A percentile compares a stretch with the other conserved stretches of the same genome.
phyloP scores from a whole-genome alignment of 1,284 basidiomycete genomes.

The Cutaneotrichosporon mucoides region DNA sequence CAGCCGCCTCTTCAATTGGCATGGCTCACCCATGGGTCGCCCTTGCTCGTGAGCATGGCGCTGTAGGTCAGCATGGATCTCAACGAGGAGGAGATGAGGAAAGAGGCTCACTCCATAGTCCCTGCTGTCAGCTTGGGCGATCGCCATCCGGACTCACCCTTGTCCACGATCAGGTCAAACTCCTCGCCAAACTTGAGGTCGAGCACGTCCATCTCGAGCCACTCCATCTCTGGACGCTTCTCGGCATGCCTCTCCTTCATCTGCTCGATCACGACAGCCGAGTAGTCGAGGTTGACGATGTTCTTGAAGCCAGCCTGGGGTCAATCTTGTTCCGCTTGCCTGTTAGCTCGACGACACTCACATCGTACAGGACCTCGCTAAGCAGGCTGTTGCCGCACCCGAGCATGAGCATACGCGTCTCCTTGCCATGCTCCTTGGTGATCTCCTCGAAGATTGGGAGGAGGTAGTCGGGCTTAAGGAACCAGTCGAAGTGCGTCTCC shows the following conservation, averaged over 20 bases:
- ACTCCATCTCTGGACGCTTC: slow-evolving; percentile 67
- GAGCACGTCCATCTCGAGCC: slow-evolving; percentile 86
- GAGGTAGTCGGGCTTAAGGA: slow-evolving; percentile 45
- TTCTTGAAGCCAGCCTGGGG: slow-evolving; percentile 66
- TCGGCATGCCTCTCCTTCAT: slow-evolving; percentile 63
- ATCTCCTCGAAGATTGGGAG: slow-evolving; percentile 42
- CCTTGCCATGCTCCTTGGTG: slow-evolving; percentile 50
- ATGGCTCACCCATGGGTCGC: slow-evolving; percentile 76
- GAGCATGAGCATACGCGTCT: slow-evolving; percentile 71
- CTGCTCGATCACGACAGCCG: slow-evolving; percentile 69
- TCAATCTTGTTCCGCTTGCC: not conserved
- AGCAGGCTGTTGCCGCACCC: slow-evolving; percentile 86
- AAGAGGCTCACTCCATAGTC: slow-evolving; percentile 69
- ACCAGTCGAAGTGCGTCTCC: slow-evolving; percentile 68
- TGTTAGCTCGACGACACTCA: too few species aligned
- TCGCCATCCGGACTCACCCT: slow-evolving; percentile 55
- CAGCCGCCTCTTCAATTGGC: not conserved
- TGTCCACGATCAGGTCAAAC: slow-evolving; percentile 86
- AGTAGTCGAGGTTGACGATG: slow-evolving; percentile 87
- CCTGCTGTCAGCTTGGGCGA: slow-evolving; percentile 47
- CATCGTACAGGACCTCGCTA: slow-evolving; percentile 66
- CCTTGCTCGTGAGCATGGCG: slow-evolving; percentile 83
- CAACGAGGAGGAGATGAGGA: not conserved
- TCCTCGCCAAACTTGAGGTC: slow-evolving; percentile 63
- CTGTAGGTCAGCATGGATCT: slow-evolving; percentile 18